Conservation (phyloP, 2,329 filamentous ascomycete genomes). For the Aureobasidium vineae region DNA sequence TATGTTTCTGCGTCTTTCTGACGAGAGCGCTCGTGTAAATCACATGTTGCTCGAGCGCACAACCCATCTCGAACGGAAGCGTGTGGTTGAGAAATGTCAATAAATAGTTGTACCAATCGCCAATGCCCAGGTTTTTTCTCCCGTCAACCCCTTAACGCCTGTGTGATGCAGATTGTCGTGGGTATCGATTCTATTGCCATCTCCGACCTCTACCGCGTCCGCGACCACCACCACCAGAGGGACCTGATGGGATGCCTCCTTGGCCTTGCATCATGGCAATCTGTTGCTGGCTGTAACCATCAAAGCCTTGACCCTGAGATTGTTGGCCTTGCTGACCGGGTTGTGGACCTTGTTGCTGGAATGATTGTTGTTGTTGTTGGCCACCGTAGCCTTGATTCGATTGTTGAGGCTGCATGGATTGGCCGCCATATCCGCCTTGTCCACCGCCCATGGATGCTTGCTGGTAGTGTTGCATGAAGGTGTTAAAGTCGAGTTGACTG, state of each 20-base stretch:
- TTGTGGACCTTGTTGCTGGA: slow-evolving; percentile 30
- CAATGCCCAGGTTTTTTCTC: background rate
- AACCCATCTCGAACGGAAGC: background rate
- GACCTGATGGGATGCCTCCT: slow-evolving; percentile 26
- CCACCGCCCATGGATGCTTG: slow-evolving; percentile 34
- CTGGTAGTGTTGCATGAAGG: slow-evolving; percentile 55
- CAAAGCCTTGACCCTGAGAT: slow-evolving; percentile 34
- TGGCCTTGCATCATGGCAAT: slow-evolving; percentile 39
- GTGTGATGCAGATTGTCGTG: background rate
- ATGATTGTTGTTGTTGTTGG: slow-evolving; percentile 27
- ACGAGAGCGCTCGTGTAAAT: too few species aligned
- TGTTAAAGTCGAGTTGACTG: slow-evolving; percentile 53
- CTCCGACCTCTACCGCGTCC: slow-evolving; percentile 35
- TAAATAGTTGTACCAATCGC: background rate
- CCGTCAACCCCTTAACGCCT: slow-evolving; percentile 9
- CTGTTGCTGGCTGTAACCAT: slow-evolving; percentile 39
- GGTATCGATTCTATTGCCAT: slow-evolving; percentile 25
- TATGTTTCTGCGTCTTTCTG: too few species aligned
- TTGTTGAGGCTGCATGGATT: slow-evolving; percentile 28
- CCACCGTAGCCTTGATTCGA: slow-evolving; percentile 32
- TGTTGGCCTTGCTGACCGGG: slow-evolving; percentile 33
- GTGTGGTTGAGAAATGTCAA: background rate
- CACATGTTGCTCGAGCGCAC: background rate
- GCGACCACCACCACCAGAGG: slow-evolving; percentile 32
- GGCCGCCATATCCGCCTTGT: slow-evolving; percentile 29